These are phyloP conservation scores for Pyrus hybrid DNA, from an alignment of 331 rosid genomes.

Conservation along the genomic window DNA sequence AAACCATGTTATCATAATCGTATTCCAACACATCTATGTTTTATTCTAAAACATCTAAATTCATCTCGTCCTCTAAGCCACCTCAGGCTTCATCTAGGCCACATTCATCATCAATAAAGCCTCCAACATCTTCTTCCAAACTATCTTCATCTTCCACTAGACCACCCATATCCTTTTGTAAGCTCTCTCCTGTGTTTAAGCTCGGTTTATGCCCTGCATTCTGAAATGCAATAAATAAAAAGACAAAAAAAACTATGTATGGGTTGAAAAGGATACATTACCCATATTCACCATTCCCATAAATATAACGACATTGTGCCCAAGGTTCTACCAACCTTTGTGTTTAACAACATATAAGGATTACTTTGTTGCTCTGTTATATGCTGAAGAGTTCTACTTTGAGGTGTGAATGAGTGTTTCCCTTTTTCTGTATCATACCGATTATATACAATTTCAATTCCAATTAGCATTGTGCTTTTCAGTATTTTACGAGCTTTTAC, in stretches of 20 bases:
- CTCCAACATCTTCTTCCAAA: background rate
- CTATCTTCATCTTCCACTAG: background rate
- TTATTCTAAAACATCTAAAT: background rate
- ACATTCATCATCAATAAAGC: background rate
- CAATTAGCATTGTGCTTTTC: background rate
- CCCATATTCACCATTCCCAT: constrained; percentile 21
- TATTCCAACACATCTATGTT: too few relatives aligned
- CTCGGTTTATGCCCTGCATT: background rate
- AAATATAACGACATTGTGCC: constrained; percentile 17
- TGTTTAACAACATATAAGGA: constrained; percentile 20
- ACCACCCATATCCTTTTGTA: background rate
- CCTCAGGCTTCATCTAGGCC: background rate
- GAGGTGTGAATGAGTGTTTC: constrained; percentile 9
- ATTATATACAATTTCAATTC: background rate
- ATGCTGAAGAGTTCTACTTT: constrained; percentile 10
- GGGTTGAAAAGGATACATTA: background rate
- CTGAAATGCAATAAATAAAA: background rate
- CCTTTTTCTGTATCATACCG: background rate
- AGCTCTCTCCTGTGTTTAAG: background rate
- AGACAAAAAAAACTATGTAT: background rate
- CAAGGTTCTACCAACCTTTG: constrained; percentile 5
- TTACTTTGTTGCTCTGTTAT: background rate
- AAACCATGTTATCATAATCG: too few relatives aligned
- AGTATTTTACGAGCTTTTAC: background rate
- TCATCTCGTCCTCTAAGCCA: background rate